Evolutionary conservation across 352 stramenopile species (phyloP).

Genomic region (Globisporangium radiosum): DNA sequence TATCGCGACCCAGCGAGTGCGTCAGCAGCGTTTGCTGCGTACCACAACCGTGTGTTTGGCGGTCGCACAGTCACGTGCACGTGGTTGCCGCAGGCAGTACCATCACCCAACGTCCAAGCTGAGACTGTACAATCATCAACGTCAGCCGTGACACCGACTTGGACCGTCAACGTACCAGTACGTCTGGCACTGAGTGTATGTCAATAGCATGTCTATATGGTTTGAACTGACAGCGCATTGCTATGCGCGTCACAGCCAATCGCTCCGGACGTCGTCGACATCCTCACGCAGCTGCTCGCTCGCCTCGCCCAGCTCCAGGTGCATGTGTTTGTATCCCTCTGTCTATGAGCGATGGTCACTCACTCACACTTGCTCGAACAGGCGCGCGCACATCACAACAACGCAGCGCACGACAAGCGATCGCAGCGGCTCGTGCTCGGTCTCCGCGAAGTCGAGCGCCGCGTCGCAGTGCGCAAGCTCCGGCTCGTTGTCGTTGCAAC

Average conservation of each 20-base stretch:
- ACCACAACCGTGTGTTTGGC: conserved; percentile 6
- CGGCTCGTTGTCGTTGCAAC: conserved; percentile 8
- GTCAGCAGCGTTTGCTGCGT: conserved; percentile 3
- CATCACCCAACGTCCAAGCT: too few species aligned
- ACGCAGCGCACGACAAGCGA: conserved; percentile 11
- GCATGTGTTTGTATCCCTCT: background rate
- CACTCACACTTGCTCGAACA: background rate
- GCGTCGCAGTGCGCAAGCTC: conserved; percentile 7
- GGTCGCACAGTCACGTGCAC: conserved; percentile 4
- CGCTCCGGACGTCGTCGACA: background rate
- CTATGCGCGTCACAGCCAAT: background rate
- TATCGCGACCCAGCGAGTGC: conserved; percentile 1
- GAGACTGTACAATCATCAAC: background rate
- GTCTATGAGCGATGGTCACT: background rate
- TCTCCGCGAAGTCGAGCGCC: conserved; percentile 12
- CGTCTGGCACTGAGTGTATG: too few species aligned
- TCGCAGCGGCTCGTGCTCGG: conserved; percentile 13
- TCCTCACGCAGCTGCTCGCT: conserved; percentile 8
- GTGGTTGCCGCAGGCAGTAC: background rate
- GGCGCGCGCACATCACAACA: conserved; percentile 11
- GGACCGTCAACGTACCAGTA: too few species aligned
- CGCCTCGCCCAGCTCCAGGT: conserved; percentile 14
- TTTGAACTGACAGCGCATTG: too few species aligned
- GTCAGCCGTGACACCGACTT: background rate
- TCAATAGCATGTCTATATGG: too few species aligned